Evolutionary conservation across 2,329 filamentous ascomycete genomes (phyloP).

Genomic region (Cladophialophora bantiana): DNA sequence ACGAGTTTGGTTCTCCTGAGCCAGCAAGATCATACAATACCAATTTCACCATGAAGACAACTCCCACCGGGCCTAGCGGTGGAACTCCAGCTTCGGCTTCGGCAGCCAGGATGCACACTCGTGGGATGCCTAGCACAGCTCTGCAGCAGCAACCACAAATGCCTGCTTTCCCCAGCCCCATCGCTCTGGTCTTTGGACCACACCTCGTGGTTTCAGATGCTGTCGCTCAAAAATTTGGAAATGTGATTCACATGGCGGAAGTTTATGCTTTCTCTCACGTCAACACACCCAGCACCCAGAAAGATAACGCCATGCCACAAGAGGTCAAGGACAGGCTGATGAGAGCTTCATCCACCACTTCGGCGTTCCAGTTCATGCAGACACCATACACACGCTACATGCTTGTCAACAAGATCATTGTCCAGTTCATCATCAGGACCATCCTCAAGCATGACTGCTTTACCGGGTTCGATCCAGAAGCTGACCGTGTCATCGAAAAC

Average conservation of each 20-base stretch:
- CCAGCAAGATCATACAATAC: conserved; percentile 13
- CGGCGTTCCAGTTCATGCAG: conserved; percentile 34
- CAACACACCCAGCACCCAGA: conserved; percentile 37
- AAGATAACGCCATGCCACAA: conserved; percentile 32
- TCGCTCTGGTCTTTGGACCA: conserved; percentile 5
- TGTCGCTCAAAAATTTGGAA: conserved; percentile 14
- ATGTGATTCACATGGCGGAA: conserved; percentile 30
- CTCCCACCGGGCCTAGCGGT: background rate
- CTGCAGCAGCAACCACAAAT: conserved; percentile 4
- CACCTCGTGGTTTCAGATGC: background rate
- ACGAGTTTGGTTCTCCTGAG: conserved; percentile 30
- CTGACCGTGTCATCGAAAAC: conserved; percentile 28
- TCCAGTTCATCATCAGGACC: conserved; percentile 32
- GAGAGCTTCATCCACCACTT: conserved; percentile 28
- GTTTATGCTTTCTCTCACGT: conserved; percentile 30
- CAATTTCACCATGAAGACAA: conserved; percentile 1
- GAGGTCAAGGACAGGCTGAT: conserved; percentile 34
- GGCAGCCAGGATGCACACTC: conserved; percentile 4
- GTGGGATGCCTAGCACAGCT: background rate
- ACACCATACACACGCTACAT: conserved; percentile 34
- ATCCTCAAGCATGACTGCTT: conserved; percentile 34
- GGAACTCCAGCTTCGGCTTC: conserved; percentile 7
- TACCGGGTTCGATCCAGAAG: conserved; percentile 29
- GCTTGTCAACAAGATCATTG: conserved; percentile 36
- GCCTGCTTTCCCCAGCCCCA: conserved; percentile 10